These are phyloP conservation scores for Chalara sp. DNA, from an alignment of 2,329 filamentous ascomycete genomes.

Conservation along the genomic window DNA sequence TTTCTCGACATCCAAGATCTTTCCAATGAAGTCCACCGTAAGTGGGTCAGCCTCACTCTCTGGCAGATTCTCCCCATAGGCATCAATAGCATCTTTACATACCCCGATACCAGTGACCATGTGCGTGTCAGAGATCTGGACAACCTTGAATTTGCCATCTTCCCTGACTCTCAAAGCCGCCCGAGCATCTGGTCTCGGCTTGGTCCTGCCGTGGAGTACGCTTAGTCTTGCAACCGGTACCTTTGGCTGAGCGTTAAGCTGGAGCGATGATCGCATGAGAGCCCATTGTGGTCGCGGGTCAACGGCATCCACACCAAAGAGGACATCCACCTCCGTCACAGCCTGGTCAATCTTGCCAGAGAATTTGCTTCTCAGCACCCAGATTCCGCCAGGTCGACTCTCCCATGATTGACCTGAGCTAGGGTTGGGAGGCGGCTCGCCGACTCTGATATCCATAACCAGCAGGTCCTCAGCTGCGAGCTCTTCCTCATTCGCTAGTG, in stretches of 20 bases:
- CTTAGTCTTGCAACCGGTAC: constrained; percentile 31
- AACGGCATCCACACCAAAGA: constrained; percentile 67
- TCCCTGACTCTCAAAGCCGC: constrained; percentile 56
- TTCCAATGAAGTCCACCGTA: constrained; percentile 78
- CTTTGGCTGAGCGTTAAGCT: constrained; percentile 26
- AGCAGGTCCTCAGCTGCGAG: constrained; percentile 49
- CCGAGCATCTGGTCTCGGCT: constrained; percentile 39
- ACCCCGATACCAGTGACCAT: constrained; percentile 78
- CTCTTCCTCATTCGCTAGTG: constrained; percentile 61
- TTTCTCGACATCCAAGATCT: constrained; percentile 82
- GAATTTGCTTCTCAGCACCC: constrained; percentile 43
- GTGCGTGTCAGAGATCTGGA: constrained; percentile 91
- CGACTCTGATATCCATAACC: constrained; percentile 55
- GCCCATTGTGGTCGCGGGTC: constrained; percentile 78
- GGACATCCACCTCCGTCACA: constrained; percentile 59
- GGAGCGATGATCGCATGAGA: constrained; percentile 29
- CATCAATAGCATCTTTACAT: constrained; percentile 72
- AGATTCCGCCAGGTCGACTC: constrained; percentile 54
- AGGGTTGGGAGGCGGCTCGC: constrained; percentile 48
- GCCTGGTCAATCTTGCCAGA: constrained; percentile 39
- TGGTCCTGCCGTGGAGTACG: constrained; percentile 48
- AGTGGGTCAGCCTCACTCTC: constrained; percentile 83
- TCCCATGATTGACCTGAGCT: constrained; percentile 53
- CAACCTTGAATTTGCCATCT: constrained; percentile 89
- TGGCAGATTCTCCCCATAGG: constrained; percentile 38